Conservation (phyloP, 148 eudicot species). For the Chenopodium quinoa region DNA sequence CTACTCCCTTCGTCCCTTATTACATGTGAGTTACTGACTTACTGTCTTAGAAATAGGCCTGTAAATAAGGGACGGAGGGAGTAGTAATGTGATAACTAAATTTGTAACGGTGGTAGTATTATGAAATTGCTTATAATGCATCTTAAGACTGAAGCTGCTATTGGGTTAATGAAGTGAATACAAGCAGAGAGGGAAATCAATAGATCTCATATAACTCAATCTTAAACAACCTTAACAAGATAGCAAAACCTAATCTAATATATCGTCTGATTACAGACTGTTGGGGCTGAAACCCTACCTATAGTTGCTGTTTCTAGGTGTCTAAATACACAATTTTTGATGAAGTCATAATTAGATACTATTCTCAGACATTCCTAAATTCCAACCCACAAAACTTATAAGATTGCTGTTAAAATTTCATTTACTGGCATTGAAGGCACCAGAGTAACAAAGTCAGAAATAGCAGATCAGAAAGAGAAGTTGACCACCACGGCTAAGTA, state of each 20-base stretch:
- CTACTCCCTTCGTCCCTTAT: neutral
- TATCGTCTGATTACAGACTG: too few relatives aligned
- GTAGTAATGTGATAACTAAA: neutral
- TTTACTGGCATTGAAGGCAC: neutral
- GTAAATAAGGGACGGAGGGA: too few relatives aligned
- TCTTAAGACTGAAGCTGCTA: neutral
- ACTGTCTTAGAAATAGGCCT: too few relatives aligned
- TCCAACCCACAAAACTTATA: neutral
- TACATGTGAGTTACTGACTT: too few relatives aligned
- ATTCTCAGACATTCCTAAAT: neutral
- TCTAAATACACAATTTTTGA: too few relatives aligned
- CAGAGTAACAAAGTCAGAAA: neutral
- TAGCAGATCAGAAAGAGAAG: neutral
- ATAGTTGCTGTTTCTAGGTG: too few relatives aligned
- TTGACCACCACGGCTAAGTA: neutral
- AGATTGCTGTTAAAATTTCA: neutral
- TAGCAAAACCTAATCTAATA: neutral
- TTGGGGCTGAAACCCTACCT: too few relatives aligned
- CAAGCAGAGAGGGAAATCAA: neutral
- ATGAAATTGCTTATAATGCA: neutral
- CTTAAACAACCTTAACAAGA: neutral
- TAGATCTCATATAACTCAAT: neutral
- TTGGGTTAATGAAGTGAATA: neutral
- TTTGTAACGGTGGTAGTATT: neutral
- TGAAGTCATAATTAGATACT: neutral